phyloP scores from a whole-genome alignment of 192 early-diverging fungal species.

The Cetraspora pellucida region DNA sequence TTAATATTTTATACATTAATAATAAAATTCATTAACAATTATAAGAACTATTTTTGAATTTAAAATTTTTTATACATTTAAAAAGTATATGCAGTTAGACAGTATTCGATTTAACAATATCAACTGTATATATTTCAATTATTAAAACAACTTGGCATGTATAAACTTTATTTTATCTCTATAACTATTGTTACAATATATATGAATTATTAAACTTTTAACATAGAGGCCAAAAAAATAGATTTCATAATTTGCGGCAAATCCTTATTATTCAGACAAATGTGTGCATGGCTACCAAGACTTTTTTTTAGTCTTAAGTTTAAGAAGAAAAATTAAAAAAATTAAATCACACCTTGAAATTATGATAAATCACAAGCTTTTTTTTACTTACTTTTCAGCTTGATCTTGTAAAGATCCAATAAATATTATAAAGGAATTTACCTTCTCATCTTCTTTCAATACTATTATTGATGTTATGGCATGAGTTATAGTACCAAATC shows the following conservation, averaged over 20 bases:
- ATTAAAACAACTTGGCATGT: too few relatives aligned
- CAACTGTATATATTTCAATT: too few relatives aligned
- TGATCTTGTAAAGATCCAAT: slow-evolving; percentile 80
- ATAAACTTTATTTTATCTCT: too few relatives aligned
- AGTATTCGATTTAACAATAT: too few relatives aligned
- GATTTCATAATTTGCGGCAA: slow-evolving; percentile 65
- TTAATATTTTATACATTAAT: too few relatives aligned
- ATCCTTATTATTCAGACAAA: slow-evolving; percentile 64
- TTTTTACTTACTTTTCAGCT: slow-evolving; percentile 57
- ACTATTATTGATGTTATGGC: slow-evolving; percentile 37
- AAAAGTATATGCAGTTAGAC: too few relatives aligned
- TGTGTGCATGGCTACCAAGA: slow-evolving; percentile 55
- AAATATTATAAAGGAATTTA: slow-evolving; percentile 76
- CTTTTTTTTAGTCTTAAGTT: slow-evolving; percentile 49
- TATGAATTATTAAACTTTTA: slow-evolving; percentile 43
- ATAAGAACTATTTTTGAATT: too few relatives aligned
- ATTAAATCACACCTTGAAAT: not conserved
- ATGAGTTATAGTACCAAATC: not conserved
- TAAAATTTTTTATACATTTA: too few relatives aligned
- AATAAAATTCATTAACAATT: too few relatives aligned
- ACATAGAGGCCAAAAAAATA: slow-evolving; percentile 63
- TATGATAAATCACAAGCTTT: not conserved
- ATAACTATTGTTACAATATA: too few relatives aligned
- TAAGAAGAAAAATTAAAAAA: not conserved
- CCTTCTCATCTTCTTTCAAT: slow-evolving; percentile 69